phyloP scores from a whole-genome alignment of 139 green algal genomes.

The Picochlorum sp. region DNA sequence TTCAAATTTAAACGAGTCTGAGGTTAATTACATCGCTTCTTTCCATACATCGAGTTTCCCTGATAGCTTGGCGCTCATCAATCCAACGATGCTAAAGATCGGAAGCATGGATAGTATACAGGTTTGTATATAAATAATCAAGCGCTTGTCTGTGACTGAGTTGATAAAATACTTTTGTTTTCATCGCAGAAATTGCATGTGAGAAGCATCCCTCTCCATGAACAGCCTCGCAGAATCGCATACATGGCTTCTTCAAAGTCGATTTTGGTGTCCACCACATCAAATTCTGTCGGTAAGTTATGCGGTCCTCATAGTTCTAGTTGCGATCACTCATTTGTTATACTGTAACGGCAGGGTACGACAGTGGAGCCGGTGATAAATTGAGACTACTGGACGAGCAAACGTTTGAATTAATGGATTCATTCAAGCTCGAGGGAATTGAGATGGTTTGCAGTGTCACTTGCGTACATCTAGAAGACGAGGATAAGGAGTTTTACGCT shows the following conservation, averaged over 20 bases:
- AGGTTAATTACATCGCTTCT: constrained; percentile 69
- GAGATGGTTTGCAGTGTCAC: constrained; percentile 51
- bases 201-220: constrained; percentile 69
- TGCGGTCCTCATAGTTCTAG: too few relatives aligned
- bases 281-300: neutral
- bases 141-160: too few relatives aligned
- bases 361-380: constrained; percentile 9
- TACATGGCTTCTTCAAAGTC: constrained; percentile 48
- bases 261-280: neutral
- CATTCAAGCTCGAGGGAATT: constrained; percentile 37
- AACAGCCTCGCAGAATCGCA: constrained; percentile 83
- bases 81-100: constrained; percentile 65
- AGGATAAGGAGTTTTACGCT: constrained; percentile 52
- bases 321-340: too few relatives aligned
- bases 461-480: constrained; percentile 23
- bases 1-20: constrained; percentile 90
- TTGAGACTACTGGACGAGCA: constrained; percentile 63
- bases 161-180: neutral
- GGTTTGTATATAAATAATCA: neutral
- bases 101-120: constrained; percentile 78
- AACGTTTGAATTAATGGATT: constrained; percentile 63
- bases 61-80: constrained; percentile 68
- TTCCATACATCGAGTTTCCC: constrained; percentile 71
- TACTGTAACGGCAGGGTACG: too few relatives aligned
- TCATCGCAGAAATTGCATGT: constrained; percentile 87